A percentile compares a stretch with the other conserved stretches of the same genome.
phyloP scores from a whole-genome alignment of 176 grass and related monocot species.

The Hordeum marinum region DNA sequence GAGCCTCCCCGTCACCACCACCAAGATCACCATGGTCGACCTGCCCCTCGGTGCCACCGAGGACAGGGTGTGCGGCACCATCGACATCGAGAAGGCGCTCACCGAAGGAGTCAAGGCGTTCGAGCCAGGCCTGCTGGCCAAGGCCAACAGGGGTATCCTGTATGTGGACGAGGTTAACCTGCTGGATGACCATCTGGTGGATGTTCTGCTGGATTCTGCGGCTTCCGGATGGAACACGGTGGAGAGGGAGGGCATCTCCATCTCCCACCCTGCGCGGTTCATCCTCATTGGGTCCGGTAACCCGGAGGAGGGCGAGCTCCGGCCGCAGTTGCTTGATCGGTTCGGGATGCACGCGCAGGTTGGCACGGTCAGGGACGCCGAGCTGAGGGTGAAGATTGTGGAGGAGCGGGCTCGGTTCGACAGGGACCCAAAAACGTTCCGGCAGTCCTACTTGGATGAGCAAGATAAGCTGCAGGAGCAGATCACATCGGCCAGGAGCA shows the following conservation, averaged over 20 bases:
- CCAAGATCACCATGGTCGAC: constrained; percentile 96
- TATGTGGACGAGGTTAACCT: constrained; percentile 98
- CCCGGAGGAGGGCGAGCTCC: constrained; percentile 91
- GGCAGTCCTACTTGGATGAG: constrained; percentile 63
- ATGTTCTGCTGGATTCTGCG: constrained; percentile 80
- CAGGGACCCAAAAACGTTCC: constrained; percentile 72
- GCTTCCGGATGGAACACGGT: constrained; percentile 98
- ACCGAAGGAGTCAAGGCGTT: constrained; percentile 98
- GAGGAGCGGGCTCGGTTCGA: constrained; percentile 88
- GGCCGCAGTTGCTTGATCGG: constrained; percentile 89
- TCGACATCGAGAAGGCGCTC: constrained; percentile 99
- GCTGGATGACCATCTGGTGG: constrained; percentile 89
- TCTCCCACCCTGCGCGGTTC: constrained; percentile 92
- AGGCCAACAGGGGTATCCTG: constrained; percentile 94
- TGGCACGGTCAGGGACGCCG: constrained; percentile 75
- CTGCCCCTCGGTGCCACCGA: constrained; percentile 95
- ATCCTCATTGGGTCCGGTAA: constrained; percentile 98
- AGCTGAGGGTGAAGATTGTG: constrained; percentile 95
- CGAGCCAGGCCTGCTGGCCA: constrained; percentile 87
- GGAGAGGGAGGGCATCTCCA: constrained; percentile 98
- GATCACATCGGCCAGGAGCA: constrained; percentile 59
- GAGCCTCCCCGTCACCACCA: constrained; percentile 37
- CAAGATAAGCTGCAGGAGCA: constrained; percentile 89
- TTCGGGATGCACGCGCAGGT: constrained; percentile 99
- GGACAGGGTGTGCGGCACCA: constrained; percentile 95